Evolutionary conservation across 495 filamentous ascomycete genomes (phyloP), one percentile per base, ranked within the genome.

Genomic region (Parmelia sp.): DNA sequence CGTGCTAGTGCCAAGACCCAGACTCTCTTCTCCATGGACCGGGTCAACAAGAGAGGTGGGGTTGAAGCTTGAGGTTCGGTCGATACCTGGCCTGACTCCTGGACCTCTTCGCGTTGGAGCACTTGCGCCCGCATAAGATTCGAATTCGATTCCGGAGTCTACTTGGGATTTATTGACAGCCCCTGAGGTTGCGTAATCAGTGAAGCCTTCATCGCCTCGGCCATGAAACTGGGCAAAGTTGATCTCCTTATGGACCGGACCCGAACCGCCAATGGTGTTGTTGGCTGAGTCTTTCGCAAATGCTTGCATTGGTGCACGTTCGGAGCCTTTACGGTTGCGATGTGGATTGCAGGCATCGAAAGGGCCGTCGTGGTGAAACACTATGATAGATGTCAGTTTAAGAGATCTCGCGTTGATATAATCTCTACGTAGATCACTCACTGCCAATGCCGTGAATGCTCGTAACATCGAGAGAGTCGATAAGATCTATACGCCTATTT

Each of bases 291-390:
- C 90, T 65, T 89, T 86, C 25, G 95, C 91, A 76, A 97, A 99
- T 9, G 95, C 95, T 72, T 97, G 88, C 90, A 99, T 96, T 4
- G 95, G 95, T 17, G 94, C 91, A 36, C 89, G 86, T 62, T 86
- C 84, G 66, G 87, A 83, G 59, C 88, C 90, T 70, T 89, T 90
- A 57, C 90, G 86, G 73, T 99, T 99, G 65, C 95, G 89, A 74
- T 94, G 88, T 9, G 95, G 93, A 69, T 97, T 97, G 75, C 92
- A 94, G 21, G 95, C 95, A 77, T 99, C 95, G 70, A 96, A 99
- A 12, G 95, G 95, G 31, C 95, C 95, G 72, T 99, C 95, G 72
- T 99, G 95, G 66, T 99, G 95, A 76, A 99, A 96, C 72, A 97
- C 93, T 96, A 65, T 62, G 23, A 25, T 62, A 36, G 61, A 58